phyloP scores from a whole-genome alignment of 345 rosid genomes.

The Kandelia obovata region DNA sequence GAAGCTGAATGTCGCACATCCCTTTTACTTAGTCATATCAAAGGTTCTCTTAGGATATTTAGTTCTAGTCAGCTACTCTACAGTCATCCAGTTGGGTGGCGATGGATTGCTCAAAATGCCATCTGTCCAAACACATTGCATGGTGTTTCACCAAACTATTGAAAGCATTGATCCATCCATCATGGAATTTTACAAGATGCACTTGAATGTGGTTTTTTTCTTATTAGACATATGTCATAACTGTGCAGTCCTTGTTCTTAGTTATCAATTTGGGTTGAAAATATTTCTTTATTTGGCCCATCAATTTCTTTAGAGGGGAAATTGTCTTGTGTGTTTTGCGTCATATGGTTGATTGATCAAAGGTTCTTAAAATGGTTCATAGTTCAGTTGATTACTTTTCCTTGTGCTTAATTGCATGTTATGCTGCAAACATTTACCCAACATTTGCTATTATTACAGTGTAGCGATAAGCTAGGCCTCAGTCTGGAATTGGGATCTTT shows the following conservation, averaged over 20 bases:
- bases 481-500: conserved; percentile 98
- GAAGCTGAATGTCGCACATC: not conserved
- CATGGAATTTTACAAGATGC: not conserved
- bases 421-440: not conserved
- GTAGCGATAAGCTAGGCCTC: conserved; percentile 95
- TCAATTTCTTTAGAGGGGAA: too few relatives aligned
- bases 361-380: too few relatives aligned
- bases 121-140: not conserved
- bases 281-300: too few relatives aligned
- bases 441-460: conserved; percentile 49
- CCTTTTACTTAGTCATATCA: not conserved
- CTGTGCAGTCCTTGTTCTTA: too few relatives aligned
- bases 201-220: not conserved
- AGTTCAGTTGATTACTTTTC: not conserved
- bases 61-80: too few relatives aligned
- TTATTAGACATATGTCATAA: not conserved
- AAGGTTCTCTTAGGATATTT: too few relatives aligned
- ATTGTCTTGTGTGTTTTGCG: not conserved
- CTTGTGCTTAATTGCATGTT: not conserved
- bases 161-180: not conserved
- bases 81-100: too few relatives aligned
- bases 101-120: not conserved
- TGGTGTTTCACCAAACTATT: not conserved
- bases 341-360: too few relatives aligned
- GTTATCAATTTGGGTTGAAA: too few relatives aligned